phyloP scores from a whole-genome alignment of 108 stramenopile genomes.

The Nitzschia palea region DNA sequence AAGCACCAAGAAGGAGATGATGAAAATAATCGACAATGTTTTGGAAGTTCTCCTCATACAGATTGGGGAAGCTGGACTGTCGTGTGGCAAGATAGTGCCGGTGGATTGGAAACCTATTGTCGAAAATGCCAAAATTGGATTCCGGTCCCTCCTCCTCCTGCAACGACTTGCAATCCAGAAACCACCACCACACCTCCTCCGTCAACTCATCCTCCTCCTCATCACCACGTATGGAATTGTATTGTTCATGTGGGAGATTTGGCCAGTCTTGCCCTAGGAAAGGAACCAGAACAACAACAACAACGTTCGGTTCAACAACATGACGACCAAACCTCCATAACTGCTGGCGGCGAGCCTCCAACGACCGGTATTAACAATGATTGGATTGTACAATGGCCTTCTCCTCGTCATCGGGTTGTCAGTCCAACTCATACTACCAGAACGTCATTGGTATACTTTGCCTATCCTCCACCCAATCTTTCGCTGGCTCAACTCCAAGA shows the following conservation, averaged over 20 bases:
- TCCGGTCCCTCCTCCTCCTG: constrained; percentile 38
- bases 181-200: neutral
- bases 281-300: neutral
- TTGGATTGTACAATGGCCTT: constrained; percentile 13
- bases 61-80: constrained; percentile 83
- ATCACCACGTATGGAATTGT: constrained; percentile 34
- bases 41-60: constrained; percentile 74
- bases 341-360: too few relatives aligned
- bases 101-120: constrained; percentile 83
- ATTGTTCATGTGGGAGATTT: constrained; percentile 81
- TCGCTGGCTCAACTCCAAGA: constrained; percentile 7
- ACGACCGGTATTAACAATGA: too few relatives aligned
- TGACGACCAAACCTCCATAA: too few relatives aligned
- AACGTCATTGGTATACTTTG: constrained; percentile 31
- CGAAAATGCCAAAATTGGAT: constrained; percentile 61
- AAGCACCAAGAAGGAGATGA: constrained; percentile 32
- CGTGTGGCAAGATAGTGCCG: constrained; percentile 82
- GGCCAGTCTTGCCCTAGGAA: constrained; percentile 53
- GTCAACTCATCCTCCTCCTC: too few relatives aligned
- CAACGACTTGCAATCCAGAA: neutral
- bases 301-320: too few relatives aligned
- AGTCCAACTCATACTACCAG: neutral
- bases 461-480: constrained; percentile 17
- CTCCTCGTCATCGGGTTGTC: constrained; percentile 20
- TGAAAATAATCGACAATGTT: neutral